phyloP scores from a whole-genome alignment of 2,329 filamentous ascomycete genomes.

The Botrytis hyacinthi region DNA sequence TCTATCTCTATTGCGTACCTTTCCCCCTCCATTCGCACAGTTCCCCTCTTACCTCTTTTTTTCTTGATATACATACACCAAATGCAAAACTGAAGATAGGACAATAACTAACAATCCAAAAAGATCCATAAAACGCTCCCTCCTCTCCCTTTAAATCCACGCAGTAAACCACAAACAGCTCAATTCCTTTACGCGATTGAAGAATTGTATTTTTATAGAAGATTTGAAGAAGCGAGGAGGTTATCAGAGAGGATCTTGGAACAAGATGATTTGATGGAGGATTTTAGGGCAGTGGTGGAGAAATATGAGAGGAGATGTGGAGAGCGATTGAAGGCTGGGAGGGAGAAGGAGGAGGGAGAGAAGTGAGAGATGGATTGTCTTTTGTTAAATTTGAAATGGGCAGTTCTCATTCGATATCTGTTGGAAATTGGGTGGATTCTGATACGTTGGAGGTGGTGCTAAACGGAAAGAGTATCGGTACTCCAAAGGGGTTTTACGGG shows the following conservation, averaged over 20 bases:
- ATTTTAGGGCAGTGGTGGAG: constrained; percentile 30
- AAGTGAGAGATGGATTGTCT: not conserved
- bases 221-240: constrained; percentile 33
- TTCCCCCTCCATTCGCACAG: too few species aligned
- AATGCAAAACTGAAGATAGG: not conserved
- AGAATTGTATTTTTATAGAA: constrained; percentile 37
- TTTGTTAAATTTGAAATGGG: not conserved
- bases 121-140: constrained; percentile 34
- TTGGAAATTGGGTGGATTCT: not conserved
- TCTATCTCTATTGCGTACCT: not conserved
- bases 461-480: not conserved
- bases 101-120: not conserved
- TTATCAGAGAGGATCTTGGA: constrained; percentile 28
- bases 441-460: not conserved
- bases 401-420: not conserved
- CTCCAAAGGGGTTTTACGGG: not conserved
- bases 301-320: constrained; percentile 32
- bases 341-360: not conserved
- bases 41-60: not conserved
- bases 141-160: constrained; percentile 31
- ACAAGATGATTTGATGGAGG: constrained; percentile 28
- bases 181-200: constrained; percentile 38
- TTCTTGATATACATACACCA: not conserved
- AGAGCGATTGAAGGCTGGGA: not conserved
- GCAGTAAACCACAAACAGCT: constrained; percentile 36